Evolutionary conservation across 257 asterid species (phyloP), one percentile per base, ranked within the genome.

Genomic region (Solanum rostratum): DNA sequence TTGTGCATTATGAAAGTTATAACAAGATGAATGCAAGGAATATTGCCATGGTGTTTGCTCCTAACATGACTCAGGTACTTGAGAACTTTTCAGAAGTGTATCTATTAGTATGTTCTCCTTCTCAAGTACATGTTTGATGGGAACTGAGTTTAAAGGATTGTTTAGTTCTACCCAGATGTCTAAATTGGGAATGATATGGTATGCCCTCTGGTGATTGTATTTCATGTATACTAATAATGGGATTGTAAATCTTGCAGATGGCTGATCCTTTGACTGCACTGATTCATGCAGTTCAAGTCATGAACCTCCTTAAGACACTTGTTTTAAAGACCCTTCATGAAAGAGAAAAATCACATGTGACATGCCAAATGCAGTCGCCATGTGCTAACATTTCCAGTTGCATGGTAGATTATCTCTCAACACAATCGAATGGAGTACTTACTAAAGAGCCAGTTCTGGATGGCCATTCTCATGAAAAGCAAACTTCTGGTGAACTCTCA

Each of bases 21-120:
- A 95, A 93, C 92, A 95, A 93, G 92, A 93, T 95, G 98, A 95
- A 93, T 50, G 90, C 95, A 3, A 87, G 98, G 84, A 95, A 93
- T 92, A 92, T 95, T 27, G 97, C 98, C 12, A 92, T 95, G 98
- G 97, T 95, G 8, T 93, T 95, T 88, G 98, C 98, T 43, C 98
- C 98, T 69, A 95, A 93, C 88, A 95, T 95, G 98, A 93, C 97
- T 86, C 91, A 93, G 97, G 97, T 94, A 50, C 83, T 39, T 59
- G 12, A 22, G 22, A 52, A 46, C 66, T 80, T 79, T 33, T 80
- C 79, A 66, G 46, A 39, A 16, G 15, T 29, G 27, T 27, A 53
- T 46, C 18, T 69, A 11, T 49, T 39, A 24, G n/a, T n/a, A 19
- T 43, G 59, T 52, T 71, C 41, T 84, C 76, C 84, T 81, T 73